phyloP scores from a whole-genome alignment of 73 alveolate genomes.

The Loxodes magnus region DNA sequence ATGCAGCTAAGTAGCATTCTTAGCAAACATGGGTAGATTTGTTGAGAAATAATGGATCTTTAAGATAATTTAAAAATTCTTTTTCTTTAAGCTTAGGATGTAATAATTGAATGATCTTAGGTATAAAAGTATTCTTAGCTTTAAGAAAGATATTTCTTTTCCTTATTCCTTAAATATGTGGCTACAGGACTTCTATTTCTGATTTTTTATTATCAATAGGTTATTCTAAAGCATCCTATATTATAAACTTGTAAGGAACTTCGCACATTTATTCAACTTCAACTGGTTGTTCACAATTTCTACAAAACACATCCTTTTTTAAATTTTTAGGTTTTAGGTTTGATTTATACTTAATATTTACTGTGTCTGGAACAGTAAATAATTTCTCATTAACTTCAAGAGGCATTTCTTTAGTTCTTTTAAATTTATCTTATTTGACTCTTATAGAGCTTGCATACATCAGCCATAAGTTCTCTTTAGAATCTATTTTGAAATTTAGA shows the following conservation, averaged over 20 bases:
- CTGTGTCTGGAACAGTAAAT: conserved; percentile 1
- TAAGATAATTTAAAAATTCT: neutral
- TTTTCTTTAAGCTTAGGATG: neutral
- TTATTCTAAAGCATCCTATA: no score
- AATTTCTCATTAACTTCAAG: no score
- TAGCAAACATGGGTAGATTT: conserved; percentile 5
- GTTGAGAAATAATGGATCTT: neutral
- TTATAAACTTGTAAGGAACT: conserved; percentile 3
- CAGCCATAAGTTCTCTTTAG: conserved; percentile 56
- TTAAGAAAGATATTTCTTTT: no score
- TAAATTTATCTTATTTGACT: neutral
- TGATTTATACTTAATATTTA: neutral
- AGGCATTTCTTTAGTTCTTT: neutral
- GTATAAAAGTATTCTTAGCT: neutral
- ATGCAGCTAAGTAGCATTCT: conserved; percentile 9
- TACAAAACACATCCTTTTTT: conserved; percentile 4
- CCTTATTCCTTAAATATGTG: no score
- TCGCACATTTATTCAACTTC: conserved; percentile 14
- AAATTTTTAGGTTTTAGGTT: conserved; percentile 4
- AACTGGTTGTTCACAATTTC: conserved; percentile 5
- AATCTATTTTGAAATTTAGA: conserved; percentile 62
- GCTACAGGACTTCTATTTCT: no score
- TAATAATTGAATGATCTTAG: neutral
- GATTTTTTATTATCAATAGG: no score
- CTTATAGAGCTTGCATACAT: conserved; percentile 75